Conservation (phyloP, 768 basidiomycete genomes). For the Pisolithus tinctorius region DNA sequence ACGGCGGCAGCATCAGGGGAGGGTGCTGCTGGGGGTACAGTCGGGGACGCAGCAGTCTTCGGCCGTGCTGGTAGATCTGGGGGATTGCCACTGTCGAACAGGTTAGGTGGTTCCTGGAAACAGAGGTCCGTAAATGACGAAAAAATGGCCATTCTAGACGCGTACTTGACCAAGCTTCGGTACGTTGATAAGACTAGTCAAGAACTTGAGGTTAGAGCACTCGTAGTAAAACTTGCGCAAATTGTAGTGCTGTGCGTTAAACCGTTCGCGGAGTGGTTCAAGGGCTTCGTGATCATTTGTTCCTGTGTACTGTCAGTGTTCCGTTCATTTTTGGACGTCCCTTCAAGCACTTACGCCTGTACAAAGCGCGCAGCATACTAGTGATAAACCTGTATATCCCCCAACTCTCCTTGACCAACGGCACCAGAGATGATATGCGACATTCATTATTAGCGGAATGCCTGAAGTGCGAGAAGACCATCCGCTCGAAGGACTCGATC, state of each 20-base stretch:
- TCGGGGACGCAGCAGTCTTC: constrained; percentile 44
- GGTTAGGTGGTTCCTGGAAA: constrained; percentile 88
- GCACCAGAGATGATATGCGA: constrained; percentile 91
- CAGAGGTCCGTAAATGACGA: not conserved
- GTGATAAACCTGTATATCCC: constrained; percentile 99
- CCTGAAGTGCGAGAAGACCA: constrained; percentile 92
- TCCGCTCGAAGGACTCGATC: constrained; percentile 97
- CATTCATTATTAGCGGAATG: constrained; percentile 94
- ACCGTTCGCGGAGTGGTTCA: constrained; percentile 83
- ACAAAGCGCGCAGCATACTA: constrained; percentile 97
- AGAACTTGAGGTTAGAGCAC: constrained; percentile 96
- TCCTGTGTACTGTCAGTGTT: constrained; percentile 41
- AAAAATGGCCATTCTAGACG: not conserved
- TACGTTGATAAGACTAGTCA: constrained; percentile 96
- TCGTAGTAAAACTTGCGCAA: constrained; percentile 99
- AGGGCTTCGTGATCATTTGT: constrained; percentile 86
- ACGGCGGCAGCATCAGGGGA: constrained; percentile 65
- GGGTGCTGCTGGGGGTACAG: constrained; percentile 69
- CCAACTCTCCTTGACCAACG: constrained; percentile 98
- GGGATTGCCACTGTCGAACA: constrained; percentile 72
- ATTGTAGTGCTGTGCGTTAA: constrained; percentile 84
- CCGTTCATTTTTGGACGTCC: not conserved
- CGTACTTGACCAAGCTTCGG: constrained; percentile 88
- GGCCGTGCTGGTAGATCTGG: constrained; percentile 86
- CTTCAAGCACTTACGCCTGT: constrained; percentile 57